These are phyloP conservation scores for Diplodia sapinea DNA, from an alignment of 2,329 filamentous ascomycete species.

Conservation along the genomic window DNA sequence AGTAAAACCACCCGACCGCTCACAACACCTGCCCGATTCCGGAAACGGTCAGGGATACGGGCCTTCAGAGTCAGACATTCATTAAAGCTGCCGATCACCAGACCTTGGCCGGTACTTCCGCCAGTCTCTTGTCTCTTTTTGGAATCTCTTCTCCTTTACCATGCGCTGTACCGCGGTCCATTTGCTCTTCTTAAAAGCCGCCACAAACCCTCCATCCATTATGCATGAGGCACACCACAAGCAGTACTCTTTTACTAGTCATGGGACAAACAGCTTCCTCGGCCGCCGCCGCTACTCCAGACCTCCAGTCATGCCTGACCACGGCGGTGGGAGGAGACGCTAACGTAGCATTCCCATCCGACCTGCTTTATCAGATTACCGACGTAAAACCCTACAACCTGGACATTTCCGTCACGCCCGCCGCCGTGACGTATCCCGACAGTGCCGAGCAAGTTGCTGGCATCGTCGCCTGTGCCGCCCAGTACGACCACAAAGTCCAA, in stretches of 20 bases:
- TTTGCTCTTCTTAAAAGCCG: neutral
- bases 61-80: neutral
- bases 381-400: constrained; percentile 49
- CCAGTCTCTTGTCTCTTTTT: neutral
- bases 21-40: neutral
- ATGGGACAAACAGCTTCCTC: constrained; percentile 45
- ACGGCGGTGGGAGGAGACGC: constrained; percentile 39
- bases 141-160: neutral
- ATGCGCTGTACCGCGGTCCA: neutral
- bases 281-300: constrained; percentile 32
- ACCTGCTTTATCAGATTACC: constrained; percentile 40
- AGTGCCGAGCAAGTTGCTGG: constrained; percentile 60
- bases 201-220: neutral
- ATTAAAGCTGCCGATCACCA: neutral
- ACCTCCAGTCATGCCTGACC: constrained; percentile 39
- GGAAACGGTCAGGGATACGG: neutral
- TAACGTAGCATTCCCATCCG: constrained; percentile 38
- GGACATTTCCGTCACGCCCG: constrained; percentile 50
- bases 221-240: neutral
- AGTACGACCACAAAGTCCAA: constrained; percentile 61
- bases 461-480: constrained; percentile 63
- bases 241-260: neutral
- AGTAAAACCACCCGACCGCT: neutral
- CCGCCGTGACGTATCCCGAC: constrained; percentile 63
- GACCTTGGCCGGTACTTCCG: neutral